Conservation (phyloP, 2,329 filamentous ascomycete genomes). For the Cylindrodendrum hubeiense region DNA sequence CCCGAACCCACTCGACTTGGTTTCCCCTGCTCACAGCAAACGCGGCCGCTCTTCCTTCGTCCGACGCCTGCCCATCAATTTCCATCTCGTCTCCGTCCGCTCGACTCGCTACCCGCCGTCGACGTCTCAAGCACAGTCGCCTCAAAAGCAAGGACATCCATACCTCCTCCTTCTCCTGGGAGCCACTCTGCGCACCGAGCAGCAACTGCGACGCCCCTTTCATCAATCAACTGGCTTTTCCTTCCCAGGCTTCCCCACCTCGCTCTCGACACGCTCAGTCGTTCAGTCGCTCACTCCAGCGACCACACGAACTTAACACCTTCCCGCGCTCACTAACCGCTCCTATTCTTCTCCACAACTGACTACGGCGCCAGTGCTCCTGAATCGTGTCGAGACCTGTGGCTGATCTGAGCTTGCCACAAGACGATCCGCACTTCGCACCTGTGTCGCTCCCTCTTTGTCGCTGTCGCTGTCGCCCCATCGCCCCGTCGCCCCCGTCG, state of each 20-base stretch:
- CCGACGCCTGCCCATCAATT: conserved; percentile 19
- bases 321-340: conserved; percentile 13
- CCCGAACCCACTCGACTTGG: conserved; percentile 16
- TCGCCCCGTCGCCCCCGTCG: conserved; percentile 3
- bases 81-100: conserved; percentile 17
- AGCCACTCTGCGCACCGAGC: conserved; percentile 20
- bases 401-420: conserved; percentile 19
- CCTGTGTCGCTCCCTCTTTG: conserved; percentile 1
- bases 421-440: conserved; percentile 7
- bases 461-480: background rate
- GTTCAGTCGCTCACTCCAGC: conserved; percentile 1
- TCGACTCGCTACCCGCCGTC: background rate
- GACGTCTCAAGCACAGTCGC: conserved; percentile 10
- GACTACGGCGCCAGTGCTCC: conserved; percentile 14
- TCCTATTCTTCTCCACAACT: conserved; percentile 5
- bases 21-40: conserved; percentile 21
- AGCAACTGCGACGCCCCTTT: conserved; percentile 26
- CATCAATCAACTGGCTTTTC: conserved; percentile 17
- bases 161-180: conserved; percentile 11
- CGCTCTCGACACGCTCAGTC: conserved; percentile 14
- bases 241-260: conserved; percentile 9
- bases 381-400: conserved; percentile 19
- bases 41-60: conserved; percentile 25
- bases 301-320: conserved; percentile 12
- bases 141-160: conserved; percentile 17